Percentiles rank a stretch among this genome's conserved stretches.
phyloP scores from a whole-genome alignment of 176 grass and related monocot genomes.

The Rhynchospora breviuscula region DNA sequence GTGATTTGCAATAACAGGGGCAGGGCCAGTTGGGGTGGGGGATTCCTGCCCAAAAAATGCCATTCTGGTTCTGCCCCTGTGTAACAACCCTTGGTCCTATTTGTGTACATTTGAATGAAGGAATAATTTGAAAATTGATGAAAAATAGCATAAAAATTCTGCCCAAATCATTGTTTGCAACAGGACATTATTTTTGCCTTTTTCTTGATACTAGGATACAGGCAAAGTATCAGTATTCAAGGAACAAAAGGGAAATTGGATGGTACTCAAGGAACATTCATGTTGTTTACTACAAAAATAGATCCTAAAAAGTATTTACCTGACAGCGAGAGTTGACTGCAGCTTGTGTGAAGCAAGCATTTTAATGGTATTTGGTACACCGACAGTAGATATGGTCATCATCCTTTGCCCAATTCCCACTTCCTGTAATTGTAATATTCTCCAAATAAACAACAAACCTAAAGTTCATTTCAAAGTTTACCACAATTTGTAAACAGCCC shows the following conservation, averaged over 20 bases:
- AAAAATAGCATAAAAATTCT: not conserved
- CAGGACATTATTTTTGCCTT: not conserved
- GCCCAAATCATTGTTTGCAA: not conserved
- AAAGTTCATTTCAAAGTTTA: not conserved
- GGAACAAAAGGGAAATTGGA: not conserved
- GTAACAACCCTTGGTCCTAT: not conserved
- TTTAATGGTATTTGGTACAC: conserved; percentile 90
- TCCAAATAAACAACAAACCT: not conserved
- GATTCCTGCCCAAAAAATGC: too few species aligned
- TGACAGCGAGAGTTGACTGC: conserved; percentile 91
- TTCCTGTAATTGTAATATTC: conserved; percentile 39
- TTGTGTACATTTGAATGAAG: not conserved
- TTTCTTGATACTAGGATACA: not conserved
- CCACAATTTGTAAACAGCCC: not conserved
- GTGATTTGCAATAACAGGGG: not conserved
- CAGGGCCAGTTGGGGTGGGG: too few species aligned
- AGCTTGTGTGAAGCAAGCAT: conserved; percentile 83
- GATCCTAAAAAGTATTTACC: conserved; percentile 28
- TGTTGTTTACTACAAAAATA: not conserved
- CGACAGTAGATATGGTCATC: conserved; percentile 97
- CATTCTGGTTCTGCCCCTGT: too few species aligned
- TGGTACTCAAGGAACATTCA: not conserved
- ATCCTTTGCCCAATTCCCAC: conserved; percentile 96
- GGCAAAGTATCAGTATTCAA: not conserved
- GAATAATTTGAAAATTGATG: not conserved